Evolutionary conservation across 208 protist genomes (phyloP), one percentile per base, ranked within the genome.

Genomic region (Sergeia podlipaevii): DNA sequence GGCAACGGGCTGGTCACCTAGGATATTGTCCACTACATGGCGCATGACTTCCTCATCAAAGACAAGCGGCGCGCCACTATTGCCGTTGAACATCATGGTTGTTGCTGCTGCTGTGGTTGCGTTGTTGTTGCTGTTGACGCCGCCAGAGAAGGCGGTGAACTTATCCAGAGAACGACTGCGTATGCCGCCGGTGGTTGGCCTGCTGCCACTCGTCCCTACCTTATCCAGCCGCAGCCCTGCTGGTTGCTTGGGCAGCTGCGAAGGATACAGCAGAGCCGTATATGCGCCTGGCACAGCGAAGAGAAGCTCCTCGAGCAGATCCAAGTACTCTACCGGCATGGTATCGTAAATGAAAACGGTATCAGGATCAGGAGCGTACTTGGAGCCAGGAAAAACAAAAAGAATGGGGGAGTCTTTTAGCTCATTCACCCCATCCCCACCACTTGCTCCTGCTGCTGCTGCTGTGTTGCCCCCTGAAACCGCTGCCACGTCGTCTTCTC

Each of bases 281-380:
- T 29, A 37, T 17, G 57, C 47, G 3, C 60, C 51, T 2, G 74
- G 70, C 4, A 77, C 41, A n/a, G 59, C 67, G 38, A 90, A 84
- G 17, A 93, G 62, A 8, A 89, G 46, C 1, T 68, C 58, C 42
- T 84, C 81, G 4, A 89, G 51, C 18, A 90, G 60, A 38, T 88
- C 79, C 11, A 90, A 28, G 36, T 70, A 74, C 43, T 93, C 86
- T 36, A 82, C 72, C 3, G 86, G 86, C 38, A 86, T 69, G 42
- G 41, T 50, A 47, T 82, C 79, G 51, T 85, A 71, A 7, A 93
- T 47, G 0, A 73, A 44, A 0, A 72, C 33, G 2, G 69, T 60
- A 0, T 54, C 34, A 2, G 52, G 38, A 10, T 33, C 39, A 3
- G 66, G 50, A 15, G 68, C 53, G 48, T 84, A 91, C 11, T 60